phyloP scores from a whole-genome alignment of 768 basidiomycete species.

The Kwoniella europaea region DNA sequence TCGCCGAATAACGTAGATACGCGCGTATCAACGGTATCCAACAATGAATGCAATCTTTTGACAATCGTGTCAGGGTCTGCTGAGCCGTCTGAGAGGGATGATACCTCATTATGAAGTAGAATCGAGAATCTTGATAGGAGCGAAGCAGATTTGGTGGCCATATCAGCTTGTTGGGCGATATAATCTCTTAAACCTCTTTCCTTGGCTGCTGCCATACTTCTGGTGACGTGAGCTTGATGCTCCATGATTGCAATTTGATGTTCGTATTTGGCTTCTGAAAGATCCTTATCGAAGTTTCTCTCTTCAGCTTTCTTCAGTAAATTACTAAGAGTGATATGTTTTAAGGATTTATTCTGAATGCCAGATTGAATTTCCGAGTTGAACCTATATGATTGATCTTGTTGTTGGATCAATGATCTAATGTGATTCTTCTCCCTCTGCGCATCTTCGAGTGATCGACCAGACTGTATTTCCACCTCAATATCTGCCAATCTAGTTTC shows the following conservation, averaged over 20 bases:
- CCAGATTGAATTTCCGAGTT: slow-evolving; percentile 32
- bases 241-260: slow-evolving; percentile 30
- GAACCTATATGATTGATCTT: slow-evolving; percentile 35
- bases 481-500: slow-evolving; percentile 36
- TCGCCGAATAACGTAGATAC: slow-evolving; percentile 24
- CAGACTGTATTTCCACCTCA: slow-evolving; percentile 22
- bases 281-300: slow-evolving; percentile 34
- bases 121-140: slow-evolving; percentile 19
- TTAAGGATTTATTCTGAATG: slow-evolving; percentile 23
- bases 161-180: slow-evolving; percentile 27
- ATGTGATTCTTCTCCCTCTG: slow-evolving; percentile 32
- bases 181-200: slow-evolving; percentile 23
- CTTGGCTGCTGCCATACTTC: slow-evolving; percentile 31
- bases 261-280: slow-evolving; percentile 28
- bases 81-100: neutral
- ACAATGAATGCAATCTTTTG: neutral
- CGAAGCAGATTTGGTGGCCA: slow-evolving; percentile 16
- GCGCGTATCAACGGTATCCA: slow-evolving; percentile 12
- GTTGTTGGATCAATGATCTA: slow-evolving; percentile 26
- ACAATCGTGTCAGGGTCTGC: neutral
- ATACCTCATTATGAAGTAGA: slow-evolving; percentile 9
- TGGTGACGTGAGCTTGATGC: slow-evolving; percentile 28
- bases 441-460: slow-evolving; percentile 22
- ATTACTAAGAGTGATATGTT: slow-evolving; percentile 34
- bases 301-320: slow-evolving; percentile 35